Conservation (phyloP, 257 asterid species). For the Parsonsia alboflavescens region DNA sequence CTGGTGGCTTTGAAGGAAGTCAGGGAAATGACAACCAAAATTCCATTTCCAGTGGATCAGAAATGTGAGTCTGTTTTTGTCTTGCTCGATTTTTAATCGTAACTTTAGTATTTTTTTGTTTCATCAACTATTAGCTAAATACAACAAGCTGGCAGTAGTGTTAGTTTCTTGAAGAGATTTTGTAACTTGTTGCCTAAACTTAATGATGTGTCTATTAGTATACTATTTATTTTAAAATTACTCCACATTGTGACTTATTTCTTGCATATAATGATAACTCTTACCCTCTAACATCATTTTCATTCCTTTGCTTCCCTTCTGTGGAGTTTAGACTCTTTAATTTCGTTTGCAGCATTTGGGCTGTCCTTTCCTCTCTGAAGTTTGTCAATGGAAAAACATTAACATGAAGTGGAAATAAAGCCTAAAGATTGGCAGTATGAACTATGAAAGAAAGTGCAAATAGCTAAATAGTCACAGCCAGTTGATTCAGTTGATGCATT, state of each 20-base stretch:
- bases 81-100: not conserved
- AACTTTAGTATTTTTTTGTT: slow-evolving; percentile 1
- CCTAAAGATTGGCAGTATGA: not conserved
- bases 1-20: slow-evolving; percentile 49
- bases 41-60: slow-evolving; percentile 22
- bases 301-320: not conserved
- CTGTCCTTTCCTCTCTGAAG: not conserved
- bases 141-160: not conserved
- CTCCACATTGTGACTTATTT: not conserved
- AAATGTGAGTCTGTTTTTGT: slow-evolving; percentile 25
- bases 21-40: slow-evolving; percentile 28
- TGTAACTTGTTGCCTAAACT: not conserved
- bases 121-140: not conserved
- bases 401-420: not conserved
- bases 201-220: not conserved
- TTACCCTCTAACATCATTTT: not conserved
- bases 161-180: not conserved
- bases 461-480: not conserved
- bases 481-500: not conserved
- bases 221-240: not conserved
- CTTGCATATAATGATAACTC: not conserved
- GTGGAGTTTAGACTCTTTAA: not conserved
- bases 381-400: not conserved
- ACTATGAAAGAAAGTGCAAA: not conserved
- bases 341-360: not conserved